A percentile compares a stretch with the other conserved stretches of the same genome.
Conservation (phyloP, 208 protist species). For the Phytomonas sp. region DNA sequence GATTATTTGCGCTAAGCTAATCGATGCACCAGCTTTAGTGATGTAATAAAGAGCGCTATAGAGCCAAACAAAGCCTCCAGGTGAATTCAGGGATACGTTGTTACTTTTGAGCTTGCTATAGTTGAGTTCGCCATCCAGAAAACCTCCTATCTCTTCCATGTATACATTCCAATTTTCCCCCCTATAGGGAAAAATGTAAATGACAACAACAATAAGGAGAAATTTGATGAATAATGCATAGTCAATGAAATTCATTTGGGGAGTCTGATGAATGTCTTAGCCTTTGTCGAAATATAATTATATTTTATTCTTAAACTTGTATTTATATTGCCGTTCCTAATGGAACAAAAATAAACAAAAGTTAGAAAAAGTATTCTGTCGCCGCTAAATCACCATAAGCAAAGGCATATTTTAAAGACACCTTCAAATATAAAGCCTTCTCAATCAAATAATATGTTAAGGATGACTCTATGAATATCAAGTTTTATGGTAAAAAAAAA, state of each 20-base stretch:
- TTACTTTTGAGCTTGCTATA: constrained; percentile 68
- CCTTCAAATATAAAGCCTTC: background rate
- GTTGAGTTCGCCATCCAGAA: constrained; percentile 66
- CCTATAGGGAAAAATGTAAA: constrained; percentile 56
- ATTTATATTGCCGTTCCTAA: constrained; percentile 12
- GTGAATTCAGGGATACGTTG: constrained; percentile 88
- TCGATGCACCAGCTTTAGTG: constrained; percentile 56
- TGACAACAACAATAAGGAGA: constrained; percentile 26
- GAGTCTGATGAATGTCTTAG: background rate
- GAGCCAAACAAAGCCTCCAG: constrained; percentile 84
- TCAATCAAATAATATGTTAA: background rate
- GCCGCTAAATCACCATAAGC: background rate
- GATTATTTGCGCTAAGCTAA: constrained; percentile 64
- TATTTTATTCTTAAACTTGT: constrained; percentile 3
- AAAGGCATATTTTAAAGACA: background rate
- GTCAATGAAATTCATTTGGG: constrained; percentile 17
- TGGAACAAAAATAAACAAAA: constrained; percentile 8
- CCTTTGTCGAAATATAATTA: background rate
- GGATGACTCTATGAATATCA: background rate
- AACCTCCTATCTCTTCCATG: constrained; percentile 80
- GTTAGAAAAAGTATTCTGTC: background rate
- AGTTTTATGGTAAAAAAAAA: background rate
- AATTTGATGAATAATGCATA: constrained; percentile 19
- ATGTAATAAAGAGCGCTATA: constrained; percentile 71
- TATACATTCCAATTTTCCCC: constrained; percentile 90